Evolutionary conservation across 345 rosid genomes (phyloP), one percentile per base, ranked within the genome.

Genomic region (Citrus sp.): DNA sequence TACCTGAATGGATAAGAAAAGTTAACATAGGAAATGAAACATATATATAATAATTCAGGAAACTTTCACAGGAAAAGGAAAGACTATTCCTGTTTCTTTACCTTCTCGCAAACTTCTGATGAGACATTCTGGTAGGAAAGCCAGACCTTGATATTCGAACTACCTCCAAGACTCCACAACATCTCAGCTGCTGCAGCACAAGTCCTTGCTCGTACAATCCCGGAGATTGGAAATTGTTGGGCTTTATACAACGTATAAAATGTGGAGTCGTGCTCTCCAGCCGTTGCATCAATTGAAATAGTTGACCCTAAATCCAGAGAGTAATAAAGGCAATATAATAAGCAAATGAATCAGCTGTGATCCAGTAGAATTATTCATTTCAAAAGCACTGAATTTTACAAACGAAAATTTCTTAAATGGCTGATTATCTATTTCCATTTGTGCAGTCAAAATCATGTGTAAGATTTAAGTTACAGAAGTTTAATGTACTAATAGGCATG

Each of bases 71-170:
- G 24, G 22, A 51, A 65, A 66, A 21, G 34, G 19, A 18, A 67
- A 73, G 5, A 54, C 60, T 21, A 58, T 24, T 34, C 21, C 14
- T 42, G 34, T 62, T 67, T 14, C 30, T 79, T 70, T 78, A 96
- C 98, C 99, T 96, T 85, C 93, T 85, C 22, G 99, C 90, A 84
- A 96, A 94, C 88, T 96, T 96, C 83, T 94, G 97, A 81, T 96
- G 99, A 73, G 95, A 84, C 95, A 96, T 86, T 88, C 98, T 91
- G 35, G 99, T 96, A 79, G 99, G 99, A 85, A 91, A 96, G 64
- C 99, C 99, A 74, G 94, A 94, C 77, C 99, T 89, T 40, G 99
- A 96, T 75, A 96, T 94, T 37, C 99, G 95, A 82, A 96, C 99
- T 25, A 96, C 99, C 86, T 96, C 99, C 22, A 96, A 87, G 82